Base-by-base conservation (phyloP, 768 basidiomycete species). In the Termitomyces sp. region DNA sequence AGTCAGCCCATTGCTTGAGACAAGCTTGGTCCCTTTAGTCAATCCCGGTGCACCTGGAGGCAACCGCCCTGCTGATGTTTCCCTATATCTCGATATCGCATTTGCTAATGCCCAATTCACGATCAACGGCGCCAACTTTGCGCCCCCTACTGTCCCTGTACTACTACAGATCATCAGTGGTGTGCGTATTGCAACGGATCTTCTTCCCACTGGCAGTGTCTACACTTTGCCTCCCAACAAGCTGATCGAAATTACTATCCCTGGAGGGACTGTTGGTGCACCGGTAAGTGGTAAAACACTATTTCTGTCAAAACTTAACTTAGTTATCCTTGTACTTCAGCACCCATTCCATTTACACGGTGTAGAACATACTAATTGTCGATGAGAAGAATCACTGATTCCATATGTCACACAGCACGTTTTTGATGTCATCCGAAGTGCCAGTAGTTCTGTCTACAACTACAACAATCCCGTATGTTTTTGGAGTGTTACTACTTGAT, bases 111-210 rank as follows among this genome's bases (percentile, higher is more conserved):
- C 47, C 12, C 50, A 52, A 18, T 73, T 69, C 56, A 58, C 43
- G 0, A 60, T 75, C 29, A 76, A 77, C 48, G 66, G 67, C 3
- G 64, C 58, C 0, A 46, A 60, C 2, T 77, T 69, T 54, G 39
- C 38, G 6, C 63, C 72, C 1, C 82, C 83, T 0, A 69, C 71
- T 0, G 67, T 76, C 0, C 83, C 84, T 0, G 76, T 83, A 12
- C 73, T 86, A 11, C 73, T 84, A 15, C 84, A 86, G 58, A 79
- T 85, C 36, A 62, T 86, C 33, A 83, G 78, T 47, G 84, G 84
- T 0, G 76, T 77, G 5, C 67, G 66, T 32, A 68, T 71, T 16
- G 73, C 83, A 0, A 61, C 70, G 18, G 71, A 79, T 1, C 68
- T 86, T 16, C 66, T 85, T 27, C 85, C 74, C 0, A 32, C 64